These are phyloP conservation scores for Polygonum maritimum DNA, from an alignment of 148 eudicot genomes.

Conservation along the genomic window DNA sequence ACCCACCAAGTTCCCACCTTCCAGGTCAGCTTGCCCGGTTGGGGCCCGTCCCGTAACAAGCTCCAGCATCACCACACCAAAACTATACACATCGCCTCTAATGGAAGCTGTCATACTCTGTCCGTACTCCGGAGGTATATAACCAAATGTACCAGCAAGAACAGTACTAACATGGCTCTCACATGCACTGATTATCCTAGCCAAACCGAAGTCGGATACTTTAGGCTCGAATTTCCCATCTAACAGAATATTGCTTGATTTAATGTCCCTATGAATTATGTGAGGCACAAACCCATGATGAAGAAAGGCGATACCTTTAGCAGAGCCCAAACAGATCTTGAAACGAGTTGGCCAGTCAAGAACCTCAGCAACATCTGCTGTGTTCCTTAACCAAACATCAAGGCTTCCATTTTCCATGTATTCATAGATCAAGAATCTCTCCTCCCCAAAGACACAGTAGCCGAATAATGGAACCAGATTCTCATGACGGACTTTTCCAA, in stretches of 20 bases:
- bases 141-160: constrained; percentile 85
- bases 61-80: constrained; percentile 93
- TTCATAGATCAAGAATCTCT: constrained; percentile 76
- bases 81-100: constrained; percentile 83
- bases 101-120: constrained; percentile 78
- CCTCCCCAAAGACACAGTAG: constrained; percentile 69
- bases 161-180: constrained; percentile 89
- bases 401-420: constrained; percentile 97
- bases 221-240: constrained; percentile 65
- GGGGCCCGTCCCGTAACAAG: constrained; percentile 76
- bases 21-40: constrained; percentile 71
- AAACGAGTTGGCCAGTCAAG: constrained; percentile 91
- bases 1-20: constrained; percentile 93
- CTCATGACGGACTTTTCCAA: constrained; percentile 83
- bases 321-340: constrained; percentile 80
- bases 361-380: constrained; percentile 62
- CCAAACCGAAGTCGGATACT: constrained; percentile 87
- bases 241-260: constrained; percentile 81
- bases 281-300: constrained; percentile 95
- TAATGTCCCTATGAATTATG: constrained; percentile 85
- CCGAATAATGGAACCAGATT: constrained; percentile 75
- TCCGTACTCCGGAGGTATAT: constrained; percentile 92
- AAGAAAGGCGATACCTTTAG: constrained; percentile 80
- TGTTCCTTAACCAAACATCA: constrained; percentile 78
- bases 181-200: constrained; percentile 85